Conservation (phyloP, 1,284 basidiomycete species). For the Golubevia pallescens region DNA sequence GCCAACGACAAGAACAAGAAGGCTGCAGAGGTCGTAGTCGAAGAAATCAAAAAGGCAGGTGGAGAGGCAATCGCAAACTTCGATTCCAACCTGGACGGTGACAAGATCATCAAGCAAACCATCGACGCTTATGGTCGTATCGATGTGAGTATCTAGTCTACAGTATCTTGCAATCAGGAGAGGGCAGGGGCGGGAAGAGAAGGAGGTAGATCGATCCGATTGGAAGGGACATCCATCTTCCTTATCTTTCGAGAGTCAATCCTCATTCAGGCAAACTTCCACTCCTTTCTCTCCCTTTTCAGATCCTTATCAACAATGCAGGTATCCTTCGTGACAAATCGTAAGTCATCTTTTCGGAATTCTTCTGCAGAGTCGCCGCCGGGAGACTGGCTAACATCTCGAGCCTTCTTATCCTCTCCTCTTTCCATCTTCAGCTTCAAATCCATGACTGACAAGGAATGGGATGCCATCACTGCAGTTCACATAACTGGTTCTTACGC, state of each 20-base stretch:
- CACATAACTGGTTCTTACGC: conserved; percentile 93
- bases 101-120: conserved; percentile 83
- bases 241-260: neutral
- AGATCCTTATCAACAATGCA: conserved; percentile 82
- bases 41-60: conserved; percentile 76
- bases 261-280: no score
- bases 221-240: neutral
- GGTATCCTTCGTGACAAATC: conserved; percentile 79
- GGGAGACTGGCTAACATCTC: no score
- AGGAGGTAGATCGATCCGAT: no score
- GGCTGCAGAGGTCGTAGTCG: conserved; percentile 89
- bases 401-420: neutral
- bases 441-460: conserved; percentile 66
- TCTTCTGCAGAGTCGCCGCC: conserved; percentile 3
- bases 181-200: neutral
- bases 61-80: conserved; percentile 77
- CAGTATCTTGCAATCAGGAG: neutral
- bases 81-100: conserved; percentile 87
- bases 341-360: conserved; percentile 15
- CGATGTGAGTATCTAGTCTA: conserved; percentile 23
- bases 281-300: neutral
- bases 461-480: conserved; percentile 74
- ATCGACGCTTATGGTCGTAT: conserved; percentile 86
- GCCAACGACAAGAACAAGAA: conserved; percentile 91
- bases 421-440: conserved; percentile 51